A percentile compares a stretch with the other conserved stretches of the same genome.
Evolutionary conservation across 345 rosid species (phyloP).

Genomic region (Eucalyptus microcorys): DNA sequence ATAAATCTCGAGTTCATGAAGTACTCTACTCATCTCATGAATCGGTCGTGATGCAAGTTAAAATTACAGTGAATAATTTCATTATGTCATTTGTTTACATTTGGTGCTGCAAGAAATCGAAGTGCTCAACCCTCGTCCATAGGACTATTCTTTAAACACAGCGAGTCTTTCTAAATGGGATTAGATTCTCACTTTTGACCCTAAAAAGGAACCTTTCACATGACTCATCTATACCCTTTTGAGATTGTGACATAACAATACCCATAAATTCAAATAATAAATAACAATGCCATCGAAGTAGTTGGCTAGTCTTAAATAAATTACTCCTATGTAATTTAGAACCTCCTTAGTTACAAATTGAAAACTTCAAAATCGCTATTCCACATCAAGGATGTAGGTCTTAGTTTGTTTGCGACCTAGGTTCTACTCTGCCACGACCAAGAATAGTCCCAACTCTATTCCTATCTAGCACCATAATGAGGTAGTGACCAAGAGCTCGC

Average conservation of each 20-base stretch:
- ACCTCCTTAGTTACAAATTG: not conserved
- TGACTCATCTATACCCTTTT: not conserved
- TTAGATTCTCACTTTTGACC: not conserved
- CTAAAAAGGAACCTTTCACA: not conserved
- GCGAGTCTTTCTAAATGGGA: not conserved
- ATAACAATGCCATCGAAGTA: not conserved
- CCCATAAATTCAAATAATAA: not conserved
- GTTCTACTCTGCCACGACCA: not conserved
- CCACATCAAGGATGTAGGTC: not conserved
- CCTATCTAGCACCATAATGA: not conserved
- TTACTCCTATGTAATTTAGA: not conserved
- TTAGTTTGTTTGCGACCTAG: not conserved
- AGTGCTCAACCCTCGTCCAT: not conserved
- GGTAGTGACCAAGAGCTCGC: not conserved
- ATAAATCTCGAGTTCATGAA: not conserved
- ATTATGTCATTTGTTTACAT: not conserved
- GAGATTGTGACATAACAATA: not conserved
- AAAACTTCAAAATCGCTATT: not conserved
- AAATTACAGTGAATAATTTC: not conserved
- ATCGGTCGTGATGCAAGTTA: accelerated
- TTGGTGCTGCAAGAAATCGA: not conserved
- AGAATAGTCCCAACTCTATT: not conserved
- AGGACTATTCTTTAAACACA: not conserved
- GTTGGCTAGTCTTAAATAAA: not conserved
- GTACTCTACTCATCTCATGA: not conserved